Percentiles rank a stretch among this genome's conserved stretches.
Conservation (phyloP, 805 yeast genomes). For the Maudiozyma pseudohumilis region DNA sequence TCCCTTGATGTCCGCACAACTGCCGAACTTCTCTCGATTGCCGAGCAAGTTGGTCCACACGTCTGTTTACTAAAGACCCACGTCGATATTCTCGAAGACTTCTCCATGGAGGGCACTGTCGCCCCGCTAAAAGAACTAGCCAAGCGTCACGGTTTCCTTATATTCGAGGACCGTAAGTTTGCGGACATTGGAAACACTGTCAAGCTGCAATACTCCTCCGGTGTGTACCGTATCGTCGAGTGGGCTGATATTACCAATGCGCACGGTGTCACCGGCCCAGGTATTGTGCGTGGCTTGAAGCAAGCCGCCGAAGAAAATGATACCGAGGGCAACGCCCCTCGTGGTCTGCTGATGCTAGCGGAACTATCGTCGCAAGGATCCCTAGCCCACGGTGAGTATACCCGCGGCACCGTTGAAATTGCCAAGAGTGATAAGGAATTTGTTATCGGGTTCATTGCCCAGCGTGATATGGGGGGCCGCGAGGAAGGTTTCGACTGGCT, state of each 20-base stretch:
- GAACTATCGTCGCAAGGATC: conserved; percentile 92
- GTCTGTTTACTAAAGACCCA: conserved; percentile 92
- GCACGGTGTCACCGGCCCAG: conserved; percentile 93
- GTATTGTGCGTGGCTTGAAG: conserved; percentile 80
- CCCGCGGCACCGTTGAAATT: conserved; percentile 78
- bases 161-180: conserved; percentile 95
- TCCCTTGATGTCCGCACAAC: conserved; percentile 86
- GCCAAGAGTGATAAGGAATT: conserved; percentile 81
- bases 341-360: conserved; percentile 91
- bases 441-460: conserved; percentile 95
- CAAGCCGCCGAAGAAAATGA: conserved; percentile 64
- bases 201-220: conserved; percentile 84
- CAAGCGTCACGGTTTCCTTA: conserved; percentile 74
- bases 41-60: conserved; percentile 81
- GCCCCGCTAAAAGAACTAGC: conserved; percentile 64
- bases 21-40: conserved; percentile 55
- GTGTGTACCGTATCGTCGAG: conserved; percentile 75
- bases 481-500: conserved; percentile 90
- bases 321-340: conserved; percentile 60
- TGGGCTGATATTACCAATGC: conserved; percentile 99
- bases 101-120: conserved; percentile 69
- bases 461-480: conserved; percentile 72
- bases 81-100: conserved; percentile 86
- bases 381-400: conserved; percentile 85
- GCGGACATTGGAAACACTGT: conserved; percentile 99